Base-by-base conservation (phyloP, 208 protist species). In the Angomonas ambiguus region DNA sequence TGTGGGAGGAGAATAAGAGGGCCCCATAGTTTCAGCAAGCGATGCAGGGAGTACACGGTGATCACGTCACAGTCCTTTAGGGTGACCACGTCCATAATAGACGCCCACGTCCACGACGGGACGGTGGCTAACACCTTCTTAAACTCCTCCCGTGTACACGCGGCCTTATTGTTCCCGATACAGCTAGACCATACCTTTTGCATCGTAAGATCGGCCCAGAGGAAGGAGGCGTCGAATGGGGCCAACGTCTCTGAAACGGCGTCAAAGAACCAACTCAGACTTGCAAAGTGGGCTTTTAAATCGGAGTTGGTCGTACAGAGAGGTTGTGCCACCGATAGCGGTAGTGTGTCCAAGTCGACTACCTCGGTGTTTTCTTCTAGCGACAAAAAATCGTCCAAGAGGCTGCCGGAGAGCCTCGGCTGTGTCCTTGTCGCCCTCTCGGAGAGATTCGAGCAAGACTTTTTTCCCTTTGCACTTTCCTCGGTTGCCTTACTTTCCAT, bases 11-110 rank as follows among this genome's bases (percentile, higher is more conserved):
- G 64, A 38, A 85, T 67, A 63, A 96, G 82, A 38, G 90, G 87
- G 18, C 90, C 90, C 87, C 87, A 96, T 49, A 96, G 75, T 45
- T 59, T 62, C 18, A 96, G 72, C 13, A 96, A 78, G n/a, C 79
- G 70, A 18, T 85, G 72, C 67, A 96, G 62, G 20, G 82, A 79
- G 62, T 85, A 92, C 33, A 93, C 67, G 2, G 87, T 92, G 33
- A 93, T 71, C 10, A 96, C 83, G 45, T 85, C 90, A 65, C 85
- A 90, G 25, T 74, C 55, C 35, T 82, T 76, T 70, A 86, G 91
- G 79, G 91, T 66, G 13, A 91, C 45, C 38, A 89, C 79, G 27
- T 75, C 57, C 77, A 84, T 78, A 48, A 93, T 64, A 6, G 78
- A 70, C 22, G 35, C 25, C 42, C 71, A 74, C n/a, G 66, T 60